A percentile compares a stretch with the other conserved stretches of the same genome.
These are phyloP conservation scores for Keithomyces neogunnii DNA, from an alignment of 2,329 filamentous ascomycete genomes.

Conservation along the genomic window DNA sequence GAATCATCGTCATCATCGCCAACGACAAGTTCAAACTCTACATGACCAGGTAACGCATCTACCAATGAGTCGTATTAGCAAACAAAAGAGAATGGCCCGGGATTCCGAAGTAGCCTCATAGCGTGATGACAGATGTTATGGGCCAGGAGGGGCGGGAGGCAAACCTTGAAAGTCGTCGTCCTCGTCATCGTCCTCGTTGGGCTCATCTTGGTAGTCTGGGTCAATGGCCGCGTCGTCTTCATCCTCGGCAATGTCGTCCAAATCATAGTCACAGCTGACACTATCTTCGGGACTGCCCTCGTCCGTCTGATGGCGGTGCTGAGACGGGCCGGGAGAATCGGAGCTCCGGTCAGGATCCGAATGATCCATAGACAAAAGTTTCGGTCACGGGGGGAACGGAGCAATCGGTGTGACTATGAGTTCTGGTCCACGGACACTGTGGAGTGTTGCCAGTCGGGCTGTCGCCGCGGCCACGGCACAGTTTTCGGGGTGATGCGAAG, in stretches of 20 bases:
- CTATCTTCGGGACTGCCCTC: slow-evolving; percentile 17
- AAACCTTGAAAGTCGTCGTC: slow-evolving; percentile 13
- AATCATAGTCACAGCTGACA: slow-evolving; percentile 11
- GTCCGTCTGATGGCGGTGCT: background rate
- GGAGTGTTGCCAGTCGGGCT: background rate
- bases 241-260: slow-evolving; percentile 4
- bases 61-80: background rate
- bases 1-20: slow-evolving; percentile 14
- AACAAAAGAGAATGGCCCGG: slow-evolving; percentile 1
- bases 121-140: background rate
- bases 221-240: slow-evolving; percentile 9
- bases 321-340: background rate
- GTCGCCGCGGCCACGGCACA: too few relatives aligned
- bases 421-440: background rate
- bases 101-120: background rate
- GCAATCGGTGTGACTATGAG: background rate
- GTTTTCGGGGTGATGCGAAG: too few relatives aligned
- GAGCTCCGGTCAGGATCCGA: background rate
- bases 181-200: slow-evolving; percentile 12
- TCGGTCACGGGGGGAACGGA: too few relatives aligned
- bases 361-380: background rate
- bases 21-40: slow-evolving; percentile 15
- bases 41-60: slow-evolving; percentile 10
- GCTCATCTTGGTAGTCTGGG: slow-evolving; percentile 12
- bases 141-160: background rate